Conservation (phyloP, 495 filamentous ascomycete genomes). For the Penicillium fimorum region DNA sequence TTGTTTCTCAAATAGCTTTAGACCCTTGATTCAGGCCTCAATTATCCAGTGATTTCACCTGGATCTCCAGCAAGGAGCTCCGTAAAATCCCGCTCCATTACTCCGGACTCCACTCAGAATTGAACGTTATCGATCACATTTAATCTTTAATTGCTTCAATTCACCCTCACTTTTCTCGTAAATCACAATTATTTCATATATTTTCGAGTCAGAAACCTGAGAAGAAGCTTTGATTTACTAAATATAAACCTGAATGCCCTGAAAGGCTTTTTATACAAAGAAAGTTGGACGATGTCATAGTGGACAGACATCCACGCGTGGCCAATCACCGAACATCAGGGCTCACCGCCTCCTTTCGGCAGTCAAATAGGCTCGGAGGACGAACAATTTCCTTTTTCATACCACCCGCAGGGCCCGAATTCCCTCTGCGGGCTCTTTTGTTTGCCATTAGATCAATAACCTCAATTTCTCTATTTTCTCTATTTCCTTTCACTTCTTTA, state of each 20-base stretch:
- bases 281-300: slow-evolving; percentile 22
- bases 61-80: slow-evolving; percentile 16
- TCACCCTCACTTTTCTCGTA: neutral
- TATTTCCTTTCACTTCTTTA: slow-evolving; percentile 11
- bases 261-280: neutral
- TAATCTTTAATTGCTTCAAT: neutral
- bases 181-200: neutral
- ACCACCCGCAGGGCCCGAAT: slow-evolving; percentile 30
- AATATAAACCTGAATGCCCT: neutral
- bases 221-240: neutral
- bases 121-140: slow-evolving; percentile 27
- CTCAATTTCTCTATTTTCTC: slow-evolving; percentile 15
- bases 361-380: slow-evolving; percentile 16
- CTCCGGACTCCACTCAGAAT: slow-evolving; percentile 23
- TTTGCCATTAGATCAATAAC: slow-evolving; percentile 10
- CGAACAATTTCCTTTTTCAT: slow-evolving; percentile 28
- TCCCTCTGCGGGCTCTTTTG: slow-evolving; percentile 25
- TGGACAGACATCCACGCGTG: slow-evolving; percentile 23
- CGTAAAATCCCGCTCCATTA: slow-evolving; percentile 31
- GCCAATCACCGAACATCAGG: slow-evolving; percentile 18
- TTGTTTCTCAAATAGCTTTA: neutral
- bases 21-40: neutral
- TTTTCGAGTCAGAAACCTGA: neutral
- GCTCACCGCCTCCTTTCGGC: slow-evolving; percentile 26
- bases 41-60: neutral